Evolutionary conservation across 2,329 filamentous ascomycete genomes (phyloP).

Genomic region (Nemania sp.): DNA sequence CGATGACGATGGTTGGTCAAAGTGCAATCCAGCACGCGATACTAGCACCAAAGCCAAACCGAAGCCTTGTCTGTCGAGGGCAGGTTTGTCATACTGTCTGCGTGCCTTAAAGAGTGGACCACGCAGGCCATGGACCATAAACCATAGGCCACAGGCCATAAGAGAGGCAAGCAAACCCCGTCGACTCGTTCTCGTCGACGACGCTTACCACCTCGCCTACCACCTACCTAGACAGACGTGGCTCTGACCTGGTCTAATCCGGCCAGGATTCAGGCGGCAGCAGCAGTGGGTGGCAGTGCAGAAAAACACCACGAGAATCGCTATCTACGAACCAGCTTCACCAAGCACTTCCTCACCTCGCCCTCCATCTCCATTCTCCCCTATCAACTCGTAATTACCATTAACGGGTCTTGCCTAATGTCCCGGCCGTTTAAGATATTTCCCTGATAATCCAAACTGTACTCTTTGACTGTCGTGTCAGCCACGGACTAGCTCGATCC

Average conservation of each 20-base stretch:
- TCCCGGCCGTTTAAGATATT: constrained; percentile 27
- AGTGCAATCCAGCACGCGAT: not conserved
- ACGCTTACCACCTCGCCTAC: constrained; percentile 25
- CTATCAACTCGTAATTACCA: constrained; percentile 21
- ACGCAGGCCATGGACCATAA: not conserved
- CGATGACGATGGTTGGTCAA: constrained; percentile 5
- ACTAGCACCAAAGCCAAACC: constrained; percentile 18
- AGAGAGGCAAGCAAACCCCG: constrained; percentile 19
- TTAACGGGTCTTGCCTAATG: constrained; percentile 22
- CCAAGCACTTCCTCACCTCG: constrained; percentile 5
- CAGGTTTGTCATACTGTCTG: constrained; percentile 24
- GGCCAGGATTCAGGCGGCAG: constrained; percentile 29
- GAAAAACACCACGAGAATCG: constrained; percentile 33
- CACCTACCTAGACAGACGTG: constrained; percentile 11
- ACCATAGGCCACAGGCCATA: not conserved
- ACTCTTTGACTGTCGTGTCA: constrained; percentile 4
- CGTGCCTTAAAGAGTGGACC: constrained; percentile 11
- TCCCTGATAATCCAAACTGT: constrained; percentile 6
- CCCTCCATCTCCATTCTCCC: constrained; percentile 3
- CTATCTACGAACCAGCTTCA: constrained; percentile 38
- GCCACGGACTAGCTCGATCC: constrained; percentile 19
- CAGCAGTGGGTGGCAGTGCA: constrained; percentile 14
- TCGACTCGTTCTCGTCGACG: constrained; percentile 24
- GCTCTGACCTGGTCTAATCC: constrained; percentile 20
- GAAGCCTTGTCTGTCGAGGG: constrained; percentile 5